These are phyloP conservation scores for Populus davidiana DNA, from an alignment of 345 rosid species.

Conservation along the genomic window DNA sequence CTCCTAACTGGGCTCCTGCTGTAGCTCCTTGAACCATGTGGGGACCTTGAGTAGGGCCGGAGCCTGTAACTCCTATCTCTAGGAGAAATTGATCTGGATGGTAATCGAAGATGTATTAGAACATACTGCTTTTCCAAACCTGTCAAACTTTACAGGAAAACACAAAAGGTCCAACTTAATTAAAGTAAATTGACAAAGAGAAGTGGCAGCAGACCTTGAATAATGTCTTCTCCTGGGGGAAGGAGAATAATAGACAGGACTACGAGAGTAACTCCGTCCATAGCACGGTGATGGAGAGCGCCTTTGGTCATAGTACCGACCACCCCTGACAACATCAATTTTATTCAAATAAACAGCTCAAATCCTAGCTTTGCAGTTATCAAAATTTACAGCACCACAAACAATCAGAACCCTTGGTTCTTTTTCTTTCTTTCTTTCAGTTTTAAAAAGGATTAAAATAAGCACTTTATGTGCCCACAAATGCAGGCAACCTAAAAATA, in stretches of 20 bases:
- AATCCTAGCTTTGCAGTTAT: background rate
- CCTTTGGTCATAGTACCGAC: conserved; percentile 46
- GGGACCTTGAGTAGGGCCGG: conserved; percentile 56
- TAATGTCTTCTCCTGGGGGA: conserved; percentile 48
- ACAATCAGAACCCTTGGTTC: background rate
- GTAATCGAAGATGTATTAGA: background rate
- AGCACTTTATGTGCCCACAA: background rate
- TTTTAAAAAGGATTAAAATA: background rate
- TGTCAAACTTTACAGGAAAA: background rate
- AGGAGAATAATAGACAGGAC: conserved; percentile 52
- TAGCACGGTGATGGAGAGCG: conserved; percentile 60
- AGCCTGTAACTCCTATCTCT: conserved; percentile 45
- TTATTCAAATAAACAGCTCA: background rate
- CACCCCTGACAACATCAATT: conserved; percentile 32
- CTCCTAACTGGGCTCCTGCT: conserved; percentile 37
- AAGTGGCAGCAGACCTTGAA: conserved; percentile 35
- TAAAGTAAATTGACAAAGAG: background rate
- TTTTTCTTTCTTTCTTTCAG: background rate
- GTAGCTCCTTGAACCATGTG: conserved; percentile 43
- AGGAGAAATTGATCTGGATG: conserved; percentile 64
- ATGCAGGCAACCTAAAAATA: background rate
- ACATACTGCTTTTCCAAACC: background rate
- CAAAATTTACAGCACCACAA: background rate
- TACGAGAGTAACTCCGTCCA: conserved; percentile 52
- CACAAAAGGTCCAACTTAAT: background rate